Conservation (phyloP, 345 rosid species). For the Eucalyptus cloeziana region DNA sequence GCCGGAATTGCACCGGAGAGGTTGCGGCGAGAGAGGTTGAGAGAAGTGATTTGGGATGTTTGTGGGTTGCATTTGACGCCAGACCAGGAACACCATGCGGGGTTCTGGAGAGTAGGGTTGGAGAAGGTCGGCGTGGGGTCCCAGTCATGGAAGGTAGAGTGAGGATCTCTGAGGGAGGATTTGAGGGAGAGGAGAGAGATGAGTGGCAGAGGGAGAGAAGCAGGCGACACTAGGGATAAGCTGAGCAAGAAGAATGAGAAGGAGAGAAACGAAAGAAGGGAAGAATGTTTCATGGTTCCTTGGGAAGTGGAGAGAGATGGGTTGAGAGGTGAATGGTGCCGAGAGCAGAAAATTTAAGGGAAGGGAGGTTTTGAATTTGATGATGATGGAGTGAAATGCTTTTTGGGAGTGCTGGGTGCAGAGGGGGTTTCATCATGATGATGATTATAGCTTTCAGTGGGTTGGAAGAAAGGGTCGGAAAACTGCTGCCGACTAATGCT, state of each 20-base stretch:
- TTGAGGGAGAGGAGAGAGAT: conserved; percentile 62
- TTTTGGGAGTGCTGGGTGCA: conserved; percentile 40
- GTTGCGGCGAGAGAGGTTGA: conserved; percentile 66
- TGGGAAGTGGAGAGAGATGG: conserved; percentile 10
- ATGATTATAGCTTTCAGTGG: neutral
- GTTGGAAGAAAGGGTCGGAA: neutral
- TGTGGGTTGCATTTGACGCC: conserved; percentile 50
- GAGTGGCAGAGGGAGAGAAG: conserved; percentile 43
- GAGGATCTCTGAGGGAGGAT: conserved; percentile 49
- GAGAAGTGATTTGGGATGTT: conserved; percentile 43
- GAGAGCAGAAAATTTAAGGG: conserved; percentile 44
- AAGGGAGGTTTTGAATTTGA: conserved; percentile 23
- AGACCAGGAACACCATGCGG: conserved; percentile 85
- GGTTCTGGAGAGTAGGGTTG: conserved; percentile 9
- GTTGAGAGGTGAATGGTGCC: neutral
- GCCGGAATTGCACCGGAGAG: conserved; percentile 63
- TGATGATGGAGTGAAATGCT: conserved; percentile 27
- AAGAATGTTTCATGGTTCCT: conserved; percentile 29
- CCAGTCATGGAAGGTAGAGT: conserved; percentile 63
- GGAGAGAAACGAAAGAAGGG: neutral
- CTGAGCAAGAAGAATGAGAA: conserved; percentile 10
- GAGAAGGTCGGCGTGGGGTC: conserved; percentile 13
- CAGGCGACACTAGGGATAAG: conserved; percentile 8
- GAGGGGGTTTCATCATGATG: conserved; percentile 52
- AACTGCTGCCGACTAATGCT: neutral